Base-by-base conservation (phyloP, 2,329 filamentous ascomycete genomes). In the Kalmusia sp. region DNA sequence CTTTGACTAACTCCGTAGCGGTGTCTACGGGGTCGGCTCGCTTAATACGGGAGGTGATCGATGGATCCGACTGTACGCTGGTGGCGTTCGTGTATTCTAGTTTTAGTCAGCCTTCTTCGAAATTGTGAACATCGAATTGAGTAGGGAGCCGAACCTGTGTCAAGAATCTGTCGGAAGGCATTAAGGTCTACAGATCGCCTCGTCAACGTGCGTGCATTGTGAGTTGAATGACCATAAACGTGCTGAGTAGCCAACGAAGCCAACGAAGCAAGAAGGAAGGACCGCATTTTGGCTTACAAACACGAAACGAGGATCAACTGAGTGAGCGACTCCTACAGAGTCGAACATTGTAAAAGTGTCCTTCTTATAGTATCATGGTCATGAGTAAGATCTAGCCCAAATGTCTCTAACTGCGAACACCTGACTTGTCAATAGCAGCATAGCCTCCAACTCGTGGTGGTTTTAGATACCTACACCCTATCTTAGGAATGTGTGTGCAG, bases 1-100 rank as follows among this genome's bases (percentile, higher is more conserved):
- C 61, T 61, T 71, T 69, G 19, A 76, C 64, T 17, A 75, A 52
- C 28, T 69, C 63, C 6, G 63, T 67, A 6, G 75, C 75, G 15
- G 64, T 62, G 28, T 71, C 65, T 22, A 68, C 54, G 15, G 68
- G 61, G 48, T 64, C 67, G 11, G 60, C 65, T 44, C 67, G 62
- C 47, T 58, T 65, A 8, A 54, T 39, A 17, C 66, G 51, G 9
- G 57, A 51, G 8, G 62, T 46, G 15, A 64, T 58, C n/a, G 57
- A 55, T 11, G 62, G 56, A 39, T 67, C 61, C 9, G 52, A 46
- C 21, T 58, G 58, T 6, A 64, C 62, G 38, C 48, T 58, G 1
- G 54, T 64, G 7, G 59, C 57, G 49, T 66, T 55, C 21, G 37
- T 51, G 47, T 68, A 68, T 9, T 58, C 54, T 27, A 14, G 21